phyloP scores from a whole-genome alignment of 1,284 basidiomycete genomes.

The Naganishia sp. region DNA sequence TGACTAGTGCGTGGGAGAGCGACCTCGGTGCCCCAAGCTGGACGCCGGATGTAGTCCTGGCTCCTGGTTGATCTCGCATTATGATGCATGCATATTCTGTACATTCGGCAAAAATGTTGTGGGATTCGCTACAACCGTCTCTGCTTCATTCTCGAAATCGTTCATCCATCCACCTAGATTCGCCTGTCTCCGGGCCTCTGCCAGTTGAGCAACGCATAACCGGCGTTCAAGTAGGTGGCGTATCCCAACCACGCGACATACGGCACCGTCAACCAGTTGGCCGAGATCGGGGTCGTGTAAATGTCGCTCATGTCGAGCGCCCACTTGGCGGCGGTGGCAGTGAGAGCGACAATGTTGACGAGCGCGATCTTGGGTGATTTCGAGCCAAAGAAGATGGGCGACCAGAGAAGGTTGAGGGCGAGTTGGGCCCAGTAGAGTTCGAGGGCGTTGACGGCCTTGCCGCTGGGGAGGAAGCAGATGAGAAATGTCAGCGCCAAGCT shows the following conservation, averaged over 20 bases:
- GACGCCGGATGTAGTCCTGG: no score
- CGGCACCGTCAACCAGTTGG: slow-evolving; percentile 58
- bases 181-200: slow-evolving; percentile 30
- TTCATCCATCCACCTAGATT: slow-evolving; percentile 10
- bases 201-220: slow-evolving; percentile 51
- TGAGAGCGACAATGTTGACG: slow-evolving; percentile 63
- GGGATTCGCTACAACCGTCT: no score
- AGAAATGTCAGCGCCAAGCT: neutral
- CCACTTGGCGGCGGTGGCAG: slow-evolving; percentile 65
- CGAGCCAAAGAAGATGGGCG: slow-evolving; percentile 69
- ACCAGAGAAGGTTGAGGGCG: slow-evolving; percentile 68
- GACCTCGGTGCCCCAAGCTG: no score
- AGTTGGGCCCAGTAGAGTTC: slow-evolving; percentile 71
- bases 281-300: slow-evolving; percentile 55
- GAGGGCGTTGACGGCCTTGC: slow-evolving; percentile 60
- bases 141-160: no score
- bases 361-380: slow-evolving; percentile 58
- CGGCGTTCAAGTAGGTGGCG: slow-evolving; percentile 68
- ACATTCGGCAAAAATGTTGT: no score
- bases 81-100: no score
- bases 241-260: slow-evolving; percentile 51
- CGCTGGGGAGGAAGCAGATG: slow-evolving; percentile 44
- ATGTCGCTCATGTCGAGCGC: slow-evolving; percentile 63
- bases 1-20: no score
- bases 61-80: no score